Evolutionary conservation across 495 filamentous ascomycete species (phyloP), one percentile per base, ranked within the genome.

Genomic region (Aspergillus coremiiformis): DNA sequence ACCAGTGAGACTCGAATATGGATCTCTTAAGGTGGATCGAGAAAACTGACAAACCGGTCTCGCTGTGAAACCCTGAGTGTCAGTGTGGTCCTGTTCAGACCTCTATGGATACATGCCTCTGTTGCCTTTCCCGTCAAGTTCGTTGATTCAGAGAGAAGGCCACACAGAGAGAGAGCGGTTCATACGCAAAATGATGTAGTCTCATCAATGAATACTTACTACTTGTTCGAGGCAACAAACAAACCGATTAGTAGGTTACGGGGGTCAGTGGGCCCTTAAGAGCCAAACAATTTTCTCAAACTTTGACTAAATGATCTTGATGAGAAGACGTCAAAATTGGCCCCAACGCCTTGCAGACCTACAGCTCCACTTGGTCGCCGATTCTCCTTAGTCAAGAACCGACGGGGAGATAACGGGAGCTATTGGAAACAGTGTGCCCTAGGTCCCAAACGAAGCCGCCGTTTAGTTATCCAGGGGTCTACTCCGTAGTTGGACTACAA

Each of bases 401-500:
- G 42, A 37, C 39, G 42, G 50, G 42, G n/a, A n/a, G n/a, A n/a
- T 42, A 52, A 8, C 41, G 44, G 51, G 44, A 48, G 44, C 44
- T 54, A 48, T 45, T 44, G 35, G 29, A 48, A 21, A 26, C 37
- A 24, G 39, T 46, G 26, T 10, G 19, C 11, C 15, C 30, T 19
- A 52, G 45, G 49, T 17, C 39, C 17, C 23, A 45, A 37, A 46
- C 23, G 20, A 21, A n/a, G n/a, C n/a, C n/a, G 22, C 35, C 41
- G 51, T 53, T n/a, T 58, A 39, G 47, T 41, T 35, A 41, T 53
- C 27, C 46, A 52, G 49, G 44, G 44, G 35, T 26, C 48, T 32
- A n/a, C n/a, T n/a, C n/a, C n/a, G n/a, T n/a, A 44, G 27, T 24
- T 49, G 24, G 39, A 21, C 35, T 42, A 21, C 50, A 30, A 30